These are phyloP conservation scores for Sphagnum contortum DNA, from an alignment of 225 moss, liverwort and hornwort genomes.

Conservation along the genomic window DNA sequence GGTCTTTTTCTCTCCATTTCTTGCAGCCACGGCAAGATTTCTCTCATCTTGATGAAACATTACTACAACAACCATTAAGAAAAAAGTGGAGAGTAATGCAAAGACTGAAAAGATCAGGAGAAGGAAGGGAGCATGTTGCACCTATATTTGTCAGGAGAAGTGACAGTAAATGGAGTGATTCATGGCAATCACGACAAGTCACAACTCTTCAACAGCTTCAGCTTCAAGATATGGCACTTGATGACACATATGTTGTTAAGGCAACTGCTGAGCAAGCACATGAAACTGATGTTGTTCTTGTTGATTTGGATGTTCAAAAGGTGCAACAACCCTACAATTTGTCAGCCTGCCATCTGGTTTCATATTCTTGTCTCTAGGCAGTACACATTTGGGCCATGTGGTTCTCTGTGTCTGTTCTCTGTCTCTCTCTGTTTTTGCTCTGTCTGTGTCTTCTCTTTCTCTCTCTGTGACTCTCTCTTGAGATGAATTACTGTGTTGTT, in stretches of 20 bases:
- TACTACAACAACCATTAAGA: neutral
- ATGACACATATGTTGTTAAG: conserved; percentile 10
- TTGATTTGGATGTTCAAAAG: conserved; percentile 39
- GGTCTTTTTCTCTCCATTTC: neutral
- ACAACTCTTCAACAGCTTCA: conserved; percentile 35
- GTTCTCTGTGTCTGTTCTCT: too few species aligned
- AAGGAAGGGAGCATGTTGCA: conserved; percentile 1
- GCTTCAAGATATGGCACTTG: conserved; percentile 25
- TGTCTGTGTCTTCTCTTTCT: too few species aligned
- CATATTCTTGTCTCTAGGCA: too few species aligned
- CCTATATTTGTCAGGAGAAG: conserved; percentile 31
- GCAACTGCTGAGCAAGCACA: too few species aligned
- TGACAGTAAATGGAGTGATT: conserved; percentile 44
- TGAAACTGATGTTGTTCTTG: conserved; percentile 27
- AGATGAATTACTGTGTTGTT: too few species aligned
- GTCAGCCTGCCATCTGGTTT: too few species aligned
- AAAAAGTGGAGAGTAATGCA: conserved; percentile 7
- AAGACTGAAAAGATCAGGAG: conserved; percentile 12
- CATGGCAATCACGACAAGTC: conserved; percentile 43
- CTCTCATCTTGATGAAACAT: conserved; percentile 17
- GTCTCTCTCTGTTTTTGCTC: too few species aligned
- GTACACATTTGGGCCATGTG: too few species aligned
- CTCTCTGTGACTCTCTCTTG: too few species aligned
- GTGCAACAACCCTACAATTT: conserved; percentile 1
- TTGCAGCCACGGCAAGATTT: conserved; percentile 30